A percentile compares a stretch with the other conserved stretches of the same genome.
phyloP scores from a whole-genome alignment of 164 flowering plant species.

The Tinospora cordifolia region DNA sequence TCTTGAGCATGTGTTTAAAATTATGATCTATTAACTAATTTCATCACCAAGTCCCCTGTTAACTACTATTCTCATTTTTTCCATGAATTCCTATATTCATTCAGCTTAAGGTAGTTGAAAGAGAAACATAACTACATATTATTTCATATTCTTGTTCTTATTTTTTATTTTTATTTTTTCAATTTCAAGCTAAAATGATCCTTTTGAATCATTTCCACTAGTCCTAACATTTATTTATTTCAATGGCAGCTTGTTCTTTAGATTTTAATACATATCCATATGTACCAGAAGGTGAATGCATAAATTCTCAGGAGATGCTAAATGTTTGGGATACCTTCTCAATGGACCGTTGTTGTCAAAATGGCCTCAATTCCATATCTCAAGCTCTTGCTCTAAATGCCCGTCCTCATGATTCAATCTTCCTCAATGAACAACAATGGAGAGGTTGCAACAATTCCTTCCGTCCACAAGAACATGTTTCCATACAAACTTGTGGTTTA shows the following conservation, averaged over 20 bases:
- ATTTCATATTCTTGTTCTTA: too few relatives aligned
- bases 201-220: not conserved
- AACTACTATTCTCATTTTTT: too few relatives aligned
- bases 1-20: too few relatives aligned
- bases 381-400: constrained; percentile 37
- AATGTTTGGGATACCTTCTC: constrained; percentile 31
- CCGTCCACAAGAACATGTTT: constrained; percentile 13
- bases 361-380: constrained; percentile 31
- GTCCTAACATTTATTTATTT: not conserved
- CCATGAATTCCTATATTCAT: too few relatives aligned
- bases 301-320: constrained; percentile 15
- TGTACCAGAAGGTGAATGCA: constrained; percentile 43
- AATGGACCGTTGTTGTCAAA: constrained; percentile 41
- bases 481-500: constrained; percentile 29
- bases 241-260: constrained; percentile 31
- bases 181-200: not conserved
- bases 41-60: too few relatives aligned
- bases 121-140: too few relatives aligned
- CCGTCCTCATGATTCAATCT: constrained; percentile 13
- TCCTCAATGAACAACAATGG: constrained; percentile 33
- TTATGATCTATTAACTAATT: too few relatives aligned
- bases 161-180: too few relatives aligned
- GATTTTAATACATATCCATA: constrained; percentile 32
- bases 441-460: constrained; percentile 23
- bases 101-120: too few relatives aligned